Evolutionary conservation across 257 asterid genomes (phyloP).

Genomic region (Jacaranda mimosifolia): DNA sequence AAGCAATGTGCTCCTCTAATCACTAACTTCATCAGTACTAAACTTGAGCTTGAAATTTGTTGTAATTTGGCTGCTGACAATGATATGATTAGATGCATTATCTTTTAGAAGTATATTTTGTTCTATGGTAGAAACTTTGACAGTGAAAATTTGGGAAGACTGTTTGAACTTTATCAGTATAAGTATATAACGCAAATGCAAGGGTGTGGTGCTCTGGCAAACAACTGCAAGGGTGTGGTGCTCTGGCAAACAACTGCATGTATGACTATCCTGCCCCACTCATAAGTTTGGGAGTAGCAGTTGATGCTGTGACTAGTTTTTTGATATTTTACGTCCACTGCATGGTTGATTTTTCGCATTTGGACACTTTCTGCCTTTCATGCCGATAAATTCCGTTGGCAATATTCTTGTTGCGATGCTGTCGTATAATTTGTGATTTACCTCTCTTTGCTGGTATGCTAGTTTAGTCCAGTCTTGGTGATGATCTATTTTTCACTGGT

Average conservation of each 20-base stretch:
- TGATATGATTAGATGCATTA: constrained; percentile 5
- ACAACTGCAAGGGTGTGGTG: neutral
- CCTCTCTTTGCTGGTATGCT: constrained; percentile 23
- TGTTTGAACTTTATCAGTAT: too few relatives aligned
- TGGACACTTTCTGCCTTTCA: neutral
- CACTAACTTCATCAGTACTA: neutral
- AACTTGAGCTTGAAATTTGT: neutral
- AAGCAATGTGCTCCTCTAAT: too few relatives aligned
- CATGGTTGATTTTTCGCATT: neutral
- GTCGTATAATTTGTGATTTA: constrained; percentile 10
- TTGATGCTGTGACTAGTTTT: constrained; percentile 20
- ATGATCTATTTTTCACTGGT: constrained; percentile 42
- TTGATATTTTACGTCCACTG: constrained; percentile 12
- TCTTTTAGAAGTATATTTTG: neutral
- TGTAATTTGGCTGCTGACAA: neutral
- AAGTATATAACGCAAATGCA: too few relatives aligned
- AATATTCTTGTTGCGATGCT: constrained; percentile 2
- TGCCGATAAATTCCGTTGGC: neutral
- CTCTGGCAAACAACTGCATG: neutral
- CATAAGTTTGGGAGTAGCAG: neutral
- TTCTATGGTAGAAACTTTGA: neutral
- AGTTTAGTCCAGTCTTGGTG: constrained; percentile 18
- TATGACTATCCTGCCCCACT: neutral
- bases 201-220: neutral
- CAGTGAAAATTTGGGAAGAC: neutral